Conservation (phyloP, 192 early-diverging fungal genomes). For the Umbelopsis ramanniana region DNA sequence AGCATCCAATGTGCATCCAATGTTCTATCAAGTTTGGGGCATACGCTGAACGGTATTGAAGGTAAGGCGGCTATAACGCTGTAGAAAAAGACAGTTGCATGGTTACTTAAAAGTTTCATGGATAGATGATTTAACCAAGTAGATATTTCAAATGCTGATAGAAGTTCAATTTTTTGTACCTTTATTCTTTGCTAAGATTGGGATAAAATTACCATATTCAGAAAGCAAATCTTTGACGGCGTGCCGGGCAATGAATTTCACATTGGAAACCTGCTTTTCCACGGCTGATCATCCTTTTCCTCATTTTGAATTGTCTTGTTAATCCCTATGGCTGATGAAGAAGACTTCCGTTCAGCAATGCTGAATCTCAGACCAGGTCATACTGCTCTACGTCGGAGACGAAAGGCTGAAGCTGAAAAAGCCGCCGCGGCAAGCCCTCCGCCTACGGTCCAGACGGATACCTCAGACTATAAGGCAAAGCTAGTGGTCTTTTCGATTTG, state of each 20-base stretch:
- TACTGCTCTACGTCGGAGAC: constrained; percentile 10
- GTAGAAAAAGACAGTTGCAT: too few species aligned
- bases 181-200: background rate
- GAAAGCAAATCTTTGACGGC: background rate
- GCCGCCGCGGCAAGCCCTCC: background rate
- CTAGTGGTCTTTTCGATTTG: background rate
- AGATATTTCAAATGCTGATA: background rate
- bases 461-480: background rate
- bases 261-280: background rate
- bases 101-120: too few species aligned
- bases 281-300: background rate
- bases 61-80: constrained; percentile 15
- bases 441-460: background rate
- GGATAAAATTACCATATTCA: constrained; percentile 13
- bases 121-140: constrained; percentile 5
- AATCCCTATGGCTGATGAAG: background rate
- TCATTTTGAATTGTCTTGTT: background rate
- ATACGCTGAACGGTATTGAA: constrained; percentile 55
- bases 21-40: constrained; percentile 56
- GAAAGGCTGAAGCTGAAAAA: background rate
- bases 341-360: constrained; percentile 11
- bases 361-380: background rate
- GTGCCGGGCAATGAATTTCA: constrained; percentile 9
- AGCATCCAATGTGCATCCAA: constrained; percentile 61
- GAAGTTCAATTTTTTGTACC: background rate